phyloP scores from a whole-genome alignment of 2,329 filamentous ascomycete genomes.

The Fusarium sacchari region DNA sequence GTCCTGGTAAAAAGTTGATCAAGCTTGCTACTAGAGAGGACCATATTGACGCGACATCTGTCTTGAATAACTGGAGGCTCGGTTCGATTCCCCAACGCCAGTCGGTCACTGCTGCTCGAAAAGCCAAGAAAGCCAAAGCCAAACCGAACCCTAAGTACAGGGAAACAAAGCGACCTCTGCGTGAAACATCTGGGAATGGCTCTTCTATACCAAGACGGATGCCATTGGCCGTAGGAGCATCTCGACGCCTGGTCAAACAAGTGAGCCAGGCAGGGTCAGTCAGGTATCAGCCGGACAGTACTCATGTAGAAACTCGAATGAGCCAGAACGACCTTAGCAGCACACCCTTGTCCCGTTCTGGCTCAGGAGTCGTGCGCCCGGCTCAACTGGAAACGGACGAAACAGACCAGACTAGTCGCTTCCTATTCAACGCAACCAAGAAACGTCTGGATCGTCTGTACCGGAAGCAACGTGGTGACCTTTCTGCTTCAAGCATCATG shows the following conservation, averaged over 20 bases:
- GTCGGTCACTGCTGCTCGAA: slow-evolving; percentile 45
- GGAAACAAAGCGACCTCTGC: slow-evolving; percentile 22
- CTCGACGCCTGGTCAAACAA: slow-evolving; percentile 47
- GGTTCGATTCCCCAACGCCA: slow-evolving; percentile 59
- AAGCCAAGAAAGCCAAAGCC: slow-evolving; percentile 16
- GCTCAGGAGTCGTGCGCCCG: slow-evolving; percentile 51
- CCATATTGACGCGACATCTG: slow-evolving; percentile 65
- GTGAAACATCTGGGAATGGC: slow-evolving; percentile 41
- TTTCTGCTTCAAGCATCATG: slow-evolving; percentile 29
- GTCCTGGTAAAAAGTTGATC: slow-evolving; percentile 66
- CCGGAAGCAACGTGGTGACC: slow-evolving; percentile 50
- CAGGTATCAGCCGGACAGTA: slow-evolving; percentile 35
- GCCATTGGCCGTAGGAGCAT: background rate
- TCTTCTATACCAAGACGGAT: background rate
- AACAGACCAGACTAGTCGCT: slow-evolving; percentile 45
- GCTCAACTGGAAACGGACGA: slow-evolving; percentile 66
- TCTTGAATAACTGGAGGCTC: slow-evolving; percentile 66
- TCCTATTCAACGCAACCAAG: slow-evolving; percentile 62
- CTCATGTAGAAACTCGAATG: background rate
- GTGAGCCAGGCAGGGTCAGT: slow-evolving; percentile 42
- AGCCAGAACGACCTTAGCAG: slow-evolving; percentile 6
- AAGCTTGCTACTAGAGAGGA: slow-evolving; percentile 69
- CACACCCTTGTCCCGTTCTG: slow-evolving; percentile 7
- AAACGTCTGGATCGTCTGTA: slow-evolving; percentile 65
- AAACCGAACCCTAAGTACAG: slow-evolving; percentile 11